Evolutionary conservation across 192 early-diverging fungal species (phyloP).

Genomic region (Helicostylum pulchrum): DNA sequence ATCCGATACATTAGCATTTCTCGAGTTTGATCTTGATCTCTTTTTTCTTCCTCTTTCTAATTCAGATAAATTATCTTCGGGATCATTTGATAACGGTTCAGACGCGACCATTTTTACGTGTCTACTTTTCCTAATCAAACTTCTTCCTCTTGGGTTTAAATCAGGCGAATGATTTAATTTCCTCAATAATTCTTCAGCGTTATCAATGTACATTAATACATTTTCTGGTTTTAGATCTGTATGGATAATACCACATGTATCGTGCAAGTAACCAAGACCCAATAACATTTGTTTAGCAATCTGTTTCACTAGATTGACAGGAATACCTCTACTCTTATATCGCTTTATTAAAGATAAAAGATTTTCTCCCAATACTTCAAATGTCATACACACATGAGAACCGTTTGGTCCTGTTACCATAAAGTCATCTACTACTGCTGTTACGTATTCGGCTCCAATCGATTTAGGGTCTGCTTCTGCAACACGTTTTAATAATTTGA

Average conservation of each 20-base stretch:
- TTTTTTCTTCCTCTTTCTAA: constrained; percentile 9
- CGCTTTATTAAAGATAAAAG: constrained; percentile 84
- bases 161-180: constrained; percentile 10
- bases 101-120: constrained; percentile 31
- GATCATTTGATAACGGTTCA: constrained; percentile 25
- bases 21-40: constrained; percentile 1
- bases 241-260: constrained; percentile 93
- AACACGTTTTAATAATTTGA: constrained; percentile 85
- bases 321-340: constrained; percentile 82
- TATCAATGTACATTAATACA: constrained; percentile 86
- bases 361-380: constrained; percentile 96
- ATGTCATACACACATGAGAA: constrained; percentile 93
- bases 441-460: constrained; percentile 65
- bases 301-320: constrained; percentile 82
- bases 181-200: constrained; percentile 77
- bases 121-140: constrained; percentile 8
- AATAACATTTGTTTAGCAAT: constrained; percentile 87
- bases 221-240: constrained; percentile 99
- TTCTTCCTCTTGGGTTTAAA: constrained; percentile 22
- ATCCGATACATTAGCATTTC: background rate
- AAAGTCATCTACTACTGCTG: constrained; percentile 92
- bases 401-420: constrained; percentile 86
- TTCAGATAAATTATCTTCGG: constrained; percentile 7
- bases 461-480: constrained; percentile 59
- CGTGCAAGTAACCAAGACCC: constrained; percentile 93